A percentile compares a stretch with the other conserved stretches of the same genome.
phyloP scores from a whole-genome alignment of 306 rosid genomes.

The Geum urbanum region DNA sequence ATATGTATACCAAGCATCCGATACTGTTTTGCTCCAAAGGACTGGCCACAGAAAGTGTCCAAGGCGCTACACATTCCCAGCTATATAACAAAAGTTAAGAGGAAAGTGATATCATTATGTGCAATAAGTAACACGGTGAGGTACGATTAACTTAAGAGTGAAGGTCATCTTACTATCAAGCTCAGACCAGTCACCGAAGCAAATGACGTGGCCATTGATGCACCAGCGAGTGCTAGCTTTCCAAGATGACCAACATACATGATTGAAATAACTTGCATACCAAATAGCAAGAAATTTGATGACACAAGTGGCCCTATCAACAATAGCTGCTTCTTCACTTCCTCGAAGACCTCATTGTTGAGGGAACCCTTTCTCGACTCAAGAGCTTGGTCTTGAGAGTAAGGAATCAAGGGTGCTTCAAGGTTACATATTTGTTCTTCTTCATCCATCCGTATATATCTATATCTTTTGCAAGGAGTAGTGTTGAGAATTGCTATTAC shows the following conservation, averaged over 20 bases:
- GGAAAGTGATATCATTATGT: not conserved
- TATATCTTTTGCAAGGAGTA: not conserved
- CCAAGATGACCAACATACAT: constrained; percentile 5
- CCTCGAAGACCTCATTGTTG: not conserved
- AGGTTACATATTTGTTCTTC: not conserved
- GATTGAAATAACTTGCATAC: not conserved
- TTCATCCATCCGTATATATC: not conserved
- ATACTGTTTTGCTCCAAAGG: not conserved
- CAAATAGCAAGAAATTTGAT: constrained; percentile 4
- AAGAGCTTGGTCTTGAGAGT: not conserved
- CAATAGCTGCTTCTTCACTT: constrained; percentile 9
- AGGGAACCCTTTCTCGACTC: not conserved
- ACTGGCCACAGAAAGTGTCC: not conserved
- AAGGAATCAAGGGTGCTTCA: constrained; percentile 1
- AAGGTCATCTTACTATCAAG: not conserved
- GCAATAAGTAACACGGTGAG: not conserved
- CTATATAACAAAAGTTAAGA: not conserved
- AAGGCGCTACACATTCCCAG: constrained; percentile 2
- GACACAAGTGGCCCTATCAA: not conserved
- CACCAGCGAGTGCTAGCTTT: not conserved
- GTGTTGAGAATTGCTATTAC: not conserved
- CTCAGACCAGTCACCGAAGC: constrained; percentile 1
- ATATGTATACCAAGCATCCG: constrained; percentile 3
- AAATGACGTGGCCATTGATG: not conserved
- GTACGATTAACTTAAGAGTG: not conserved